Conservation (phyloP, 2,329 filamentous ascomycete genomes). For the Mollisiaceae sp. region DNA sequence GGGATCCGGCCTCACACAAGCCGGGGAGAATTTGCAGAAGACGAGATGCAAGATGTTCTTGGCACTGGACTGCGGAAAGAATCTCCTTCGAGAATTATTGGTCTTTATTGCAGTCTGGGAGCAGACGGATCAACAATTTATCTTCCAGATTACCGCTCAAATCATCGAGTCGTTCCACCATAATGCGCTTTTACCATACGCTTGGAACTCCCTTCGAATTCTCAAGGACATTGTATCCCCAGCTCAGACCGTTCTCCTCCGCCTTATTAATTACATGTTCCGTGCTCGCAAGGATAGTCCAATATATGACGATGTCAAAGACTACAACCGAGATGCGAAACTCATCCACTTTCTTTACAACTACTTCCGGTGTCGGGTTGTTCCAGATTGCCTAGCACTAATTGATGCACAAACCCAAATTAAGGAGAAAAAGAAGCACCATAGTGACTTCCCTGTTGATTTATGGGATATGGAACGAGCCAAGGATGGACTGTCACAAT, state of each 20-base stretch:
- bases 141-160: slow-evolving; percentile 95
- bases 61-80: slow-evolving; percentile 87
- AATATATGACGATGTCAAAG: slow-evolving; percentile 55
- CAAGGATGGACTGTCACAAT: slow-evolving; percentile 92
- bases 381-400: slow-evolving; percentile 91
- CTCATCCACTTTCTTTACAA: slow-evolving; percentile 89
- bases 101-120: slow-evolving; percentile 99
- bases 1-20: slow-evolving; percentile 69
- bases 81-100: slow-evolving; percentile 84
- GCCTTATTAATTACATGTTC: slow-evolving; percentile 89
- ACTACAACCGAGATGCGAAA: slow-evolving; percentile 61
- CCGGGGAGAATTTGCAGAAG: slow-evolving; percentile 84
- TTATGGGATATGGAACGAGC: slow-evolving; percentile 98
- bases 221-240: slow-evolving; percentile 96
- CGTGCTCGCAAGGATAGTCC: slow-evolving; percentile 57
- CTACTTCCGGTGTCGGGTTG: slow-evolving; percentile 89
- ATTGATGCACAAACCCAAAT: slow-evolving; percentile 95
- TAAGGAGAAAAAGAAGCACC: slow-evolving; percentile 73
- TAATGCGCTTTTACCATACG: slow-evolving; percentile 87
- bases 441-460: slow-evolving; percentile 90
- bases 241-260: slow-evolving; percentile 90
- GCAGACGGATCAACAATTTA: slow-evolving; percentile 88
- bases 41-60: slow-evolving; percentile 89
- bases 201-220: slow-evolving; percentile 89
- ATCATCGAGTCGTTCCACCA: slow-evolving; percentile 93